Conservation (phyloP, 495 filamentous ascomycete genomes). For the Penicillium samsonianum region DNA sequence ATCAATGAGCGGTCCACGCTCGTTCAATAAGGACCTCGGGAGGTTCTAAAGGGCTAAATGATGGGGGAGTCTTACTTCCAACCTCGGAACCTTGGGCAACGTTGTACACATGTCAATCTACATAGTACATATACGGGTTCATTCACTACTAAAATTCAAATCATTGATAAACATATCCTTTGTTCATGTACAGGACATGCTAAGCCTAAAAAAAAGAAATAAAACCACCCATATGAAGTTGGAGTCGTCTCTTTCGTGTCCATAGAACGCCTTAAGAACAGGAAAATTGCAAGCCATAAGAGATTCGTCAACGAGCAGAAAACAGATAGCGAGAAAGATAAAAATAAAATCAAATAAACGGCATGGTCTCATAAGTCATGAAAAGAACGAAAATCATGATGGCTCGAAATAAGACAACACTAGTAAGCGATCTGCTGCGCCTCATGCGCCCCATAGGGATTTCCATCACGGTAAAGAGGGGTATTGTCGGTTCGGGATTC, state of each 20-base stretch:
- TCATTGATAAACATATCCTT: not conserved
- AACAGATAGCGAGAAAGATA: not conserved
- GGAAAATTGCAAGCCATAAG: not conserved
- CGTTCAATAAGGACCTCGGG: too few species aligned
- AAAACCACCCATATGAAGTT: not conserved
- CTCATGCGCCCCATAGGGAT: conserved; percentile 16
- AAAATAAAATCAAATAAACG: not conserved
- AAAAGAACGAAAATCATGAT: not conserved
- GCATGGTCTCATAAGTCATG: conserved; percentile 15
- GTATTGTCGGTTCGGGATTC: not conserved
- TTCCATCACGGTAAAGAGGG: conserved; percentile 20
- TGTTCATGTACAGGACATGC: not conserved
- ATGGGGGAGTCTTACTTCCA: too few species aligned
- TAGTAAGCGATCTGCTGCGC: conserved; percentile 18
- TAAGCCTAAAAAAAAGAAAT: not conserved
- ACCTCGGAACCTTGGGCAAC: too few species aligned
- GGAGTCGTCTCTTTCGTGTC: not conserved
- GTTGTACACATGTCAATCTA: not conserved
- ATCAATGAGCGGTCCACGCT: too few species aligned
- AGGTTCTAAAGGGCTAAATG: too few species aligned
- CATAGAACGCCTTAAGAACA: not conserved
- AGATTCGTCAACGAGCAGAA: not conserved
- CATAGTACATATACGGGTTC: not conserved
- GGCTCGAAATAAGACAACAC: not conserved
- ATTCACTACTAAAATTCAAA: not conserved